A percentile compares a stretch with the other conserved stretches of the same genome.
phyloP scores from a whole-genome alignment of 164 flowering plant genomes.

The Nymphaea colorata region DNA sequence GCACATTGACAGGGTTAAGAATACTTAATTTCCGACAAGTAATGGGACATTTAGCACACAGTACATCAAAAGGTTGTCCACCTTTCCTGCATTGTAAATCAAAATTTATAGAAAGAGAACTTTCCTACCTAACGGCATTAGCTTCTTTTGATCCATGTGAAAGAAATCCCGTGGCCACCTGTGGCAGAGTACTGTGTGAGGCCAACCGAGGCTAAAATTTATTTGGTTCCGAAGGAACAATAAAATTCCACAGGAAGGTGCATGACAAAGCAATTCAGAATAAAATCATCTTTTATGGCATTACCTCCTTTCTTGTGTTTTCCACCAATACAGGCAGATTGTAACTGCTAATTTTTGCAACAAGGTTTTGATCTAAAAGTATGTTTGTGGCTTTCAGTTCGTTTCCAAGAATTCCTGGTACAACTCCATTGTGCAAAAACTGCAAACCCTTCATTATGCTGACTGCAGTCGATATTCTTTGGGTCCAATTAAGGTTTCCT shows the following conservation, averaged over 20 bases:
- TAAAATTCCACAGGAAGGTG: too few relatives aligned
- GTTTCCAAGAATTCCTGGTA: constrained; percentile 68
- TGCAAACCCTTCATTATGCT: constrained; percentile 88
- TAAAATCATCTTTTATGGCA: background rate
- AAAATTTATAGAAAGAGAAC: background rate
- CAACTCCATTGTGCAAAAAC: constrained; percentile 78
- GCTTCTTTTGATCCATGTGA: constrained; percentile 28
- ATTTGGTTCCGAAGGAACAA: too few relatives aligned
- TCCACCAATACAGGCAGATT: constrained; percentile 68
- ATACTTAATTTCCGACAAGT: too few relatives aligned
- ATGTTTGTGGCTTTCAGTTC: constrained; percentile 68
- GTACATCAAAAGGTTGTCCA: too few relatives aligned
- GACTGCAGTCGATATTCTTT: constrained; percentile 71
- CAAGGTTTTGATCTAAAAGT: constrained; percentile 67
- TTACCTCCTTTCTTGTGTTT: constrained; percentile 20
- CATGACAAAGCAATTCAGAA: background rate
- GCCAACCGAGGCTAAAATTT: background rate
- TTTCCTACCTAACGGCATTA: constrained; percentile 25
- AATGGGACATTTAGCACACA: too few relatives aligned
- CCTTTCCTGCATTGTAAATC: too few relatives aligned
- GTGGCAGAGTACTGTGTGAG: constrained; percentile 4
- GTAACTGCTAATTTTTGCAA: constrained; percentile 76
- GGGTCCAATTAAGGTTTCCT: constrained; percentile 56
- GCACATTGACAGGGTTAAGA: too few relatives aligned
- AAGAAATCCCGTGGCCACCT: constrained; percentile 29